These are phyloP conservation scores for Mortierella sp. DNA, from an alignment of 371 early-diverging fungal species.

Conservation along the genomic window DNA sequence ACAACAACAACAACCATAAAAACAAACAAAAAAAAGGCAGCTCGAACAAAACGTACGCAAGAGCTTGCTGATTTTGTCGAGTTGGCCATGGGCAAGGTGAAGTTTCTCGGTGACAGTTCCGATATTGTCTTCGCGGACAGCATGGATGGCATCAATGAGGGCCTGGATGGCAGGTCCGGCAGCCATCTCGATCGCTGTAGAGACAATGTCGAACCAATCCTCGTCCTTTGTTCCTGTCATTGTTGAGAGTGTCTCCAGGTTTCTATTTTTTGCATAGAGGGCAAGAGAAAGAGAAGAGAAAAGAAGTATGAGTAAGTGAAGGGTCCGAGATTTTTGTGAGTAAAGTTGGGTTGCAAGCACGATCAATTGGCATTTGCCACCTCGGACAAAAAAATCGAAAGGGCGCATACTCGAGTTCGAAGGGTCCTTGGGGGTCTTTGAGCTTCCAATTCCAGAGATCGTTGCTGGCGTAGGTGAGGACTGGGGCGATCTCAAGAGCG, in stretches of 20 bases:
- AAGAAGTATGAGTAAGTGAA: not conserved
- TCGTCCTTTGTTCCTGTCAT: constrained; percentile 92
- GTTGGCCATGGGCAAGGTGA: constrained; percentile 21
- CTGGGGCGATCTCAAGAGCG: constrained; percentile 83
- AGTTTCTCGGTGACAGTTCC: constrained; percentile 63
- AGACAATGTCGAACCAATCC: constrained; percentile 93
- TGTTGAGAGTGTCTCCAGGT: constrained; percentile 80
- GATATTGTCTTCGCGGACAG: constrained; percentile 64
- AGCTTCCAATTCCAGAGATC: constrained; percentile 89
- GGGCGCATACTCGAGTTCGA: constrained; percentile 68
- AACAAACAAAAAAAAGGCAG: constrained; percentile 12
- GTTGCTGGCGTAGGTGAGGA: constrained; percentile 86
- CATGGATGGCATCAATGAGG: constrained; percentile 67
- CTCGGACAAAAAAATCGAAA: not conserved
- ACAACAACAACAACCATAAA: not conserved
- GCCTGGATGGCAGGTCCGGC: constrained; percentile 81
- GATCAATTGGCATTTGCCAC: not conserved
- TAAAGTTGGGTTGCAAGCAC: not conserved
- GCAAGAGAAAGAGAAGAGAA: not conserved
- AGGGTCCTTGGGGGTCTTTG: constrained; percentile 73
- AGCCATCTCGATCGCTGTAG: constrained; percentile 84
- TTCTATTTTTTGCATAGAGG: constrained; percentile 57
- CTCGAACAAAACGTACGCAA: constrained; percentile 59
- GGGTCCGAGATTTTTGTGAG: not conserved
- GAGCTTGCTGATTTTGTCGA: constrained; percentile 59